Evolutionary conservation across 2,329 filamentous ascomycete species (phyloP).

Genomic region (Karstenula rhodostoma): DNA sequence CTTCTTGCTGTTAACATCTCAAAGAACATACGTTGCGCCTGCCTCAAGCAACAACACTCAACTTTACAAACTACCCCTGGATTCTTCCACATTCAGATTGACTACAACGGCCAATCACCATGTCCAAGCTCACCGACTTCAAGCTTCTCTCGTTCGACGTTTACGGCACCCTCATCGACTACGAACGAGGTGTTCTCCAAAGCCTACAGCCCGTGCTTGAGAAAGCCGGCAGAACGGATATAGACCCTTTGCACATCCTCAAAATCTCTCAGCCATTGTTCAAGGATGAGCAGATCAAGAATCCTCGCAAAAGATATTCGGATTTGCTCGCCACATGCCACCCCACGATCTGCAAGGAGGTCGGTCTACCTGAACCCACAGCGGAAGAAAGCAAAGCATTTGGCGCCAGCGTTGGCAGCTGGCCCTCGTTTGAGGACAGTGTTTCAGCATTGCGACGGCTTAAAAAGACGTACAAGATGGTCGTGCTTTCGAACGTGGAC

Average conservation of each 20-base stretch:
- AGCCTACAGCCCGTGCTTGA: slow-evolving; percentile 62
- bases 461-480: slow-evolving; percentile 62
- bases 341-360: slow-evolving; percentile 56
- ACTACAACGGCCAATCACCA: slow-evolving; percentile 14
- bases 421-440: slow-evolving; percentile 67
- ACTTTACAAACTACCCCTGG: not conserved
- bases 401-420: slow-evolving; percentile 61
- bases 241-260: slow-evolving; percentile 42
- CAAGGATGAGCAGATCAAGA: slow-evolving; percentile 57
- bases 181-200: slow-evolving; percentile 71
- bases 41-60: not conserved
- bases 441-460: slow-evolving; percentile 61
- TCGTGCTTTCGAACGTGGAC: slow-evolving; percentile 69
- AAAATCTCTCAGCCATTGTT: slow-evolving; percentile 54
- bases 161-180: slow-evolving; percentile 82
- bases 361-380: slow-evolving; percentile 49
- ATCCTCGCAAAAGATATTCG: slow-evolving; percentile 68
- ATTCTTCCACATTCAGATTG: not conserved
- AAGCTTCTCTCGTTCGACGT: slow-evolving; percentile 75
- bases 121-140: slow-evolving; percentile 52
- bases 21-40: not conserved
- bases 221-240: slow-evolving; percentile 29
- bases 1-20: not conserved
- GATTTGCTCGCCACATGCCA: slow-evolving; percentile 64
- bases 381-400: slow-evolving; percentile 58